Base-by-base conservation (phyloP, 768 basidiomycete genomes). In the Tephrocybe sp. region DNA sequence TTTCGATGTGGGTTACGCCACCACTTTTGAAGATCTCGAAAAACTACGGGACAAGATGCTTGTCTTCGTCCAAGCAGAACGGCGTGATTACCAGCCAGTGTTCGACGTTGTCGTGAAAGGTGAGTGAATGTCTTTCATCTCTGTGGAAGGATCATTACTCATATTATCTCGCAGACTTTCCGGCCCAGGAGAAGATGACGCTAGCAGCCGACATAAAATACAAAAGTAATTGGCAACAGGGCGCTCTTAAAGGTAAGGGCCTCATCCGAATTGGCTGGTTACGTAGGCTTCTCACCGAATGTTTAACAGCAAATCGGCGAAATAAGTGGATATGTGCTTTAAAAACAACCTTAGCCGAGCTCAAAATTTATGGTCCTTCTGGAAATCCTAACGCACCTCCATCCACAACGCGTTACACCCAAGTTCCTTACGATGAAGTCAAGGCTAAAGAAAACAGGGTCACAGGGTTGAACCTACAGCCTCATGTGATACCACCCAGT, bases 321-420 rank as follows among this genome's bases (percentile, higher is more conserved):
- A 94, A 94, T 73, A 95, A 92, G 68, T 95, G 92, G 92, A 79
- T 94, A 35, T 94, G 91, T 65, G 87, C 88, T 13, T 74, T 97
- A 47, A 95, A 94, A 68, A 63, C 77, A 37, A 76, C 81, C 40
- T 70, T 91, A 52, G 79, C 76, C 22, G 86, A 91, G 52, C 66
- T 84, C 42, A 75, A 82, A 55, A 86, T 97, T 51, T 92, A 75
- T 57, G 86, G 86, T 5, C 83, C 85, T 8, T 64, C 55, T 26
- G 82, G 87, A 19, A 63, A 85, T 62, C 85, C 86, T 1, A 64
- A 73, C 54, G 70, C 75, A 19, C 67, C 76, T n/a, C 68, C 86
- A 28, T 70, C 69, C 3, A 80, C 86, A 12, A 66, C 71, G 7
- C 73, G 77, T 16, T 87, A 88, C 65, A 89, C 87, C 13, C 56